phyloP scores from a whole-genome alignment of 345 rosid species.

The Pugionium dolabratum region DNA sequence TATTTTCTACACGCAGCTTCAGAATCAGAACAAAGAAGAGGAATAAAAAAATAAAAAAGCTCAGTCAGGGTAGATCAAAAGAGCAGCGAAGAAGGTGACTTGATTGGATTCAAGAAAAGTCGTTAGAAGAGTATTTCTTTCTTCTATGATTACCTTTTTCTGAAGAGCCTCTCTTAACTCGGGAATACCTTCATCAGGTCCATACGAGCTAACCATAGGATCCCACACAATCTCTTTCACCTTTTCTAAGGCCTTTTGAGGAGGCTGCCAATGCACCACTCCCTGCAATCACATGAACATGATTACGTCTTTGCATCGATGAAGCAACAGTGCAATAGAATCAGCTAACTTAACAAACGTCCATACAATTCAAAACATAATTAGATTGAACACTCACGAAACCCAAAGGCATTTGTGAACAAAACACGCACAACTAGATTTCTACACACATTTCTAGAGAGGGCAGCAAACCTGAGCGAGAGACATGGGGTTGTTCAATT shows the following conservation, averaged over 20 bases:
- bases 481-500: constrained; percentile 64
- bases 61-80: too few species aligned
- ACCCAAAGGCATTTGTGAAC: constrained; percentile 10
- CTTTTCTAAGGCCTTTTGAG: constrained; percentile 68
- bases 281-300: constrained; percentile 50
- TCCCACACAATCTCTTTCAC: constrained; percentile 82
- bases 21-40: background rate
- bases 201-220: constrained; percentile 73
- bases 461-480: constrained; percentile 79
- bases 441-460: constrained; percentile 23
- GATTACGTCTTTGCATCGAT: background rate
- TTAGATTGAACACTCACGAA: constrained; percentile 9
- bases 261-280: constrained; percentile 95
- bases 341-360: background rate
- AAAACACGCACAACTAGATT: background rate
- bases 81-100: constrained; percentile 10
- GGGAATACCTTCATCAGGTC: constrained; percentile 92
- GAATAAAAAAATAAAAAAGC: too few species aligned
- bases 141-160: constrained; percentile 50
- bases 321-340: constrained; percentile 8
- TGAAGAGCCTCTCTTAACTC: constrained; percentile 67
- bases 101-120: background rate
- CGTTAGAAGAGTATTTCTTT: background rate
- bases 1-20: constrained; percentile 75
- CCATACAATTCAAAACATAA: background rate